phyloP scores from a whole-genome alignment of 176 grass and related monocot species.

The Miscanthus lutarioriparius region DNA sequence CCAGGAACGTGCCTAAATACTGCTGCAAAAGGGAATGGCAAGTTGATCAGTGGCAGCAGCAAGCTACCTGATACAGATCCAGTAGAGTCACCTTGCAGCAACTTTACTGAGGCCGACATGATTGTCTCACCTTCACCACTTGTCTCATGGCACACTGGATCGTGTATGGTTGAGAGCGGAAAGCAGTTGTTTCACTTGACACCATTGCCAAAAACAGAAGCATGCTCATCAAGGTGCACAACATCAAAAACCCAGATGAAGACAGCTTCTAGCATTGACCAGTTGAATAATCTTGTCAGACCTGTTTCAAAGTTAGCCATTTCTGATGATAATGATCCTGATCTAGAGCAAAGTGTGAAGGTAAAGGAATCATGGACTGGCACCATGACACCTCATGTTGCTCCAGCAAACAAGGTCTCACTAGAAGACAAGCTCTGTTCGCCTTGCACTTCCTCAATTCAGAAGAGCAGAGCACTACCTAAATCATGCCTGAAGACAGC shows the following conservation, averaged over 20 bases:
- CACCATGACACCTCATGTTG: slow-evolving; percentile 19
- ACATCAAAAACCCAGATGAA: slow-evolving; percentile 41
- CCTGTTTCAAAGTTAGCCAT: slow-evolving; percentile 46
- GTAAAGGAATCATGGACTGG: slow-evolving; percentile 29
- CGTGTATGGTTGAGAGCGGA: slow-evolving; percentile 65
- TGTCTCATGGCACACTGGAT: slow-evolving; percentile 71
- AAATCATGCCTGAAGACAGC: slow-evolving; percentile 43
- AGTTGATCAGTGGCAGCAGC: slow-evolving; percentile 24
- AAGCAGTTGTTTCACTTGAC: slow-evolving; percentile 90
- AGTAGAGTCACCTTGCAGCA: slow-evolving; percentile 50
- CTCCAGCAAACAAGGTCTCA: slow-evolving; percentile 25
- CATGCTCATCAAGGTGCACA: slow-evolving; percentile 41
- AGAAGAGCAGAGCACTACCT: slow-evolving; percentile 45
- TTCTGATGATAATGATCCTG: slow-evolving; percentile 17
- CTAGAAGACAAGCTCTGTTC: slow-evolving; percentile 22
- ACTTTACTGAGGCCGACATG: slow-evolving; percentile 44
- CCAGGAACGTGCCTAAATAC: slow-evolving; percentile 17
- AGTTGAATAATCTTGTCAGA: slow-evolving; percentile 26
- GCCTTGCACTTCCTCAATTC: slow-evolving; percentile 43
- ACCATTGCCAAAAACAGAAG: slow-evolving; percentile 62
- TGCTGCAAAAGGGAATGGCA: slow-evolving; percentile 25
- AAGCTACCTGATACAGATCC: slow-evolving; percentile 35
- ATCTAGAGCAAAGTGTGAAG: slow-evolving; percentile 31
- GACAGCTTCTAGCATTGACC: slow-evolving; percentile 10
- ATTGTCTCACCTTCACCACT: slow-evolving; percentile 94